Evolutionary conservation across 352 stramenopile genomes (phyloP), one percentile per base, ranked within the genome.

Genomic region (Phytophthora vignae): DNA sequence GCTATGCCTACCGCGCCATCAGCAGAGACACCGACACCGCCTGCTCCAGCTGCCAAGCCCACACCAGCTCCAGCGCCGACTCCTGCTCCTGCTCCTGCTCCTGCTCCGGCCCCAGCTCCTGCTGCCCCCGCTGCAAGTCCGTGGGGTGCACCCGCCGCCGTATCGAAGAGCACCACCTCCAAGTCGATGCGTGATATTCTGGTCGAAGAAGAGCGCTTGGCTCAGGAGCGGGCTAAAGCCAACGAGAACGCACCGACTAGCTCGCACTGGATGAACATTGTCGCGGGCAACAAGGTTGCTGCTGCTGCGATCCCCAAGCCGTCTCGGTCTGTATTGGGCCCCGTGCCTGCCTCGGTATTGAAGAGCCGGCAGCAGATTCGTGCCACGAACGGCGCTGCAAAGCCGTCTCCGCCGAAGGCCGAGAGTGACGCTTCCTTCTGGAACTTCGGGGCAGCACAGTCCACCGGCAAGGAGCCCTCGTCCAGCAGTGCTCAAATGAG

Each of bases 201-300:
- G 56, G 84, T 79, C 4, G 89, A 96, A 79, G 87, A 96, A 76
- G 89, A 96, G 63, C 86, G 87, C 31, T 59, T 96, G 6, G 87
- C 87, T 2, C 80, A 86, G 19, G 82, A 93, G 38, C 86, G 87
- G 25, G 84, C 83, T 11, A 89, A 84, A 55, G 74, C 73, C 11
- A 84, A 54, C 15, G 83, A 90, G 50, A 71, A 67, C 38, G 69
- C 56, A 17, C 59, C 84, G 0, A 56, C 74, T 36, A 86, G 65
- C 60, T 93, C 89, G n/a, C 87, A 94, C 73, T 96, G 89, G 89
- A 88, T 91, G 74, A 96, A 94, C 55, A 71, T 96, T 31, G 89
- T 96, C 19, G 85, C 89, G 0, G 89, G 89, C n/a, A 93, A 83
- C 52, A 83, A 79, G 25, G 67, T 78, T 25, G 64, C 84, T 54